Percentiles rank a stretch among this genome's conserved stretches.
phyloP scores from a whole-genome alignment of 2,329 filamentous ascomycete genomes.

The Penicillium sp. region DNA sequence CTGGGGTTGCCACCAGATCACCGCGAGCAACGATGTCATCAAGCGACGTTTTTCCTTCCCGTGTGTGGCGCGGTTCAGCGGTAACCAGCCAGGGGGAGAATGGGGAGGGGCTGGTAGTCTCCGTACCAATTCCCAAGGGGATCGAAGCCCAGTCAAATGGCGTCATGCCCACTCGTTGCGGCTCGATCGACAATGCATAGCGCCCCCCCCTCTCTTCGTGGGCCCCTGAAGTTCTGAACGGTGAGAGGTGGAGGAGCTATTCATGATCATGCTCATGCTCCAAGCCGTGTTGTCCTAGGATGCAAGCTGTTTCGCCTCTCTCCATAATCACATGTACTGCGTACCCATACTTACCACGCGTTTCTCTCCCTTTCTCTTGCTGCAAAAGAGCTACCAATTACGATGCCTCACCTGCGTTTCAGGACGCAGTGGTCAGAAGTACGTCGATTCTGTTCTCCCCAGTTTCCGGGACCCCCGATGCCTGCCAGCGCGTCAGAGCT shows the following conservation, averaged over 20 bases:
- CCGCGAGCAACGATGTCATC: neutral
- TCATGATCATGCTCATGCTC: neutral
- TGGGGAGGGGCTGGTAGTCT: neutral
- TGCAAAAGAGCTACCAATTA: conserved; percentile 12
- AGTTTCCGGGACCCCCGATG: neutral
- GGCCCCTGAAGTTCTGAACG: neutral
- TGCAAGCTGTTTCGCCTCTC: conserved; percentile 7
- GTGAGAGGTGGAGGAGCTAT: conserved; percentile 24
- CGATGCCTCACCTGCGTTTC: conserved; percentile 10
- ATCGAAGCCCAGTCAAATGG: conserved; percentile 24
- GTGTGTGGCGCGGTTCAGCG: conserved; percentile 4
- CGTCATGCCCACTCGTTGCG: conserved; percentile 29
- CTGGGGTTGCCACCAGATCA: neutral
- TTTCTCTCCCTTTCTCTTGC: neutral
- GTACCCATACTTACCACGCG: conserved; percentile 8
- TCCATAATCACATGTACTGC: neutral
- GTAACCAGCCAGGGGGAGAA: neutral
- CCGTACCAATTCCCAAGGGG: conserved; percentile 9
- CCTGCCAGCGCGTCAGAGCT: conserved; percentile 1
- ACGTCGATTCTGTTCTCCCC: neutral
- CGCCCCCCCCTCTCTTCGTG: conserved; percentile 19
- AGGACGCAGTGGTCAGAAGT: neutral
- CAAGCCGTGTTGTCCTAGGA: neutral
- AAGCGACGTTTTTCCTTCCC: neutral
- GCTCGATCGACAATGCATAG: conserved; percentile 42